Base-by-base conservation (phyloP, 2,329 filamentous ascomycete species). In the Sporothrix schenckii region DNA sequence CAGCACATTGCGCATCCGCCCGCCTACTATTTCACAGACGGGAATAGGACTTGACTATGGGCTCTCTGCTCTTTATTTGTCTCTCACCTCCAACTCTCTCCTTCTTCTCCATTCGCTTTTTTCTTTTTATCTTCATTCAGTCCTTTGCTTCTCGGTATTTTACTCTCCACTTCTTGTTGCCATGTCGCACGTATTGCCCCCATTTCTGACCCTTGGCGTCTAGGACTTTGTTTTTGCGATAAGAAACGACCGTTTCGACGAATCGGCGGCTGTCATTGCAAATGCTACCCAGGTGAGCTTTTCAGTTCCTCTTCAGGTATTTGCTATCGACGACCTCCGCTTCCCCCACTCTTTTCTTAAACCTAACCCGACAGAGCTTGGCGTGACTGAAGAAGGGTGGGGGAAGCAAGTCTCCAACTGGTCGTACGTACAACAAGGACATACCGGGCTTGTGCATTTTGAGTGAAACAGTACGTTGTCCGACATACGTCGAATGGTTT, bases 201-300 rank as follows among this genome's bases (percentile, higher is more conserved):
- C 24, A 5, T 56, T 56, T 6, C 54, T 30, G 19, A n/a, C 30
- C 10, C 39, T 56, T 34, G 66, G 50, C 21, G 66, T 52, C 44
- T 44, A 27, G 24, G 30, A 56, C 47, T 52, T 14, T 24, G 4
- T 34, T 34, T 56, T 27, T 50, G 68, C 50, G 60, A 73, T 73
- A 72, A 73, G 58, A 69, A 60, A 66, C 61, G 69, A 44, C 19
- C 39, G n/a, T 58, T 19, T 66, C 11, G 66, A 47, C 72, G 68
- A 74, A 74, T 74, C 72, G 73, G 34, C 66, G 53, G 30, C 3
- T 24, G 50, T 14, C 68, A 50, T 73, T 72, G 68, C 69, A 61
- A 68, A 67, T 69, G 54, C 67, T 53, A 60, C 53, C 27, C 41
- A 49, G 27, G 41, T 54, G 19, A 24, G 16, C 19, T 58, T 60